These are phyloP conservation scores for Vanrija sp. DNA, from an alignment of 1,284 basidiomycete genomes.

Conservation along the genomic window DNA sequence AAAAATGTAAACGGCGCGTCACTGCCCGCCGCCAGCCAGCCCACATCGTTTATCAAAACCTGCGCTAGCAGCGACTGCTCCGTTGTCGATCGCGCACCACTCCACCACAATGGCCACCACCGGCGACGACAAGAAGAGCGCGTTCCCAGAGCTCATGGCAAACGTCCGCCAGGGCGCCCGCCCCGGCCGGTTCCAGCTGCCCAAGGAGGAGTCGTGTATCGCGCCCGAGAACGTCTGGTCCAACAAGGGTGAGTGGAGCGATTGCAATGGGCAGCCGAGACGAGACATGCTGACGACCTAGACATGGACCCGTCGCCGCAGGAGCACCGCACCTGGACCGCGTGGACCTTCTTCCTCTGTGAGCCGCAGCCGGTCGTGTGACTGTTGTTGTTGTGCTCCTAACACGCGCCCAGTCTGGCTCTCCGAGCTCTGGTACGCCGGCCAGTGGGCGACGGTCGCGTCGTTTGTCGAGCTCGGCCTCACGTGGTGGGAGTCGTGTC, in stretches of 20 bases:
- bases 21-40: too few relatives aligned
- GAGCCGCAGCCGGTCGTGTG: not conserved
- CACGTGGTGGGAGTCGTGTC: slow-evolving; percentile 34
- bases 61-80: too few relatives aligned
- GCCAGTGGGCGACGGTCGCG: slow-evolving; percentile 33
- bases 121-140: too few relatives aligned
- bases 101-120: too few relatives aligned
- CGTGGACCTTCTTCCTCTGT: slow-evolving; percentile 38
- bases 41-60: too few relatives aligned
- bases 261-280: not conserved
- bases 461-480: slow-evolving; percentile 35
- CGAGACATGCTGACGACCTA: slow-evolving; percentile 5
- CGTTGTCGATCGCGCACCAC: too few relatives aligned
- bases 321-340: slow-evolving; percentile 37
- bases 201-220: slow-evolving; percentile 39
- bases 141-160: too few relatives aligned
- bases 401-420: slow-evolving; percentile 3
- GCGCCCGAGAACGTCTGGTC: slow-evolving; percentile 38
- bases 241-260: slow-evolving; percentile 33
- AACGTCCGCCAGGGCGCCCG: too few relatives aligned
- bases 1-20: too few relatives aligned
- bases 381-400: not conserved
- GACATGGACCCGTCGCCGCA: slow-evolving; percentile 40
- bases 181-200: slow-evolving; percentile 8
- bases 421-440: slow-evolving; percentile 7